Evolutionary conservation across 805 yeast species (phyloP).

Genomic region (Schwanniomyces pseudopolymorphus): DNA sequence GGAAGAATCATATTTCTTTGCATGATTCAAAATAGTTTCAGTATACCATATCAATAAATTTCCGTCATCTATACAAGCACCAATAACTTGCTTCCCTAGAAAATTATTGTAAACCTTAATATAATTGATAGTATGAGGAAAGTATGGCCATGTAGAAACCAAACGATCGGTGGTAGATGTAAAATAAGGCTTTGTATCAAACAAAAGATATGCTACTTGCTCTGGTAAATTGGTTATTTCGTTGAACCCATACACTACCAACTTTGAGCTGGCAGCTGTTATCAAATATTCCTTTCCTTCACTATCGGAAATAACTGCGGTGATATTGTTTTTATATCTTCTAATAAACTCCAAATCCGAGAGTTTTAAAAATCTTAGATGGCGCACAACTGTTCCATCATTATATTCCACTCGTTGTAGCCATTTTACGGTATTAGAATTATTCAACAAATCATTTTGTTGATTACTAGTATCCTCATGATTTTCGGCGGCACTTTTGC

Average conservation of each 20-base stretch:
- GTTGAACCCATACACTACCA: constrained; percentile 34
- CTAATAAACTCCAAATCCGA: constrained; percentile 23
- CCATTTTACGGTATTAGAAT: constrained; percentile 13
- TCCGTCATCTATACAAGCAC: constrained; percentile 58
- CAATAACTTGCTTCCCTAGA: constrained; percentile 41
- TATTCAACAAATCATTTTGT: not conserved
- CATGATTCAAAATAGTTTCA: constrained; percentile 20
- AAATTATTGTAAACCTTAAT: constrained; percentile 37
- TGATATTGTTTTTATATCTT: constrained; percentile 43
- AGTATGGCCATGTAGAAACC: constrained; percentile 50
- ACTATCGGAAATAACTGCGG: constrained; percentile 19
- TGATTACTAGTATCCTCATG: not conserved
- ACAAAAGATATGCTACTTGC: constrained; percentile 21
- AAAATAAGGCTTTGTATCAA: constrained; percentile 42
- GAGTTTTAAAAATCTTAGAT: constrained; percentile 20
- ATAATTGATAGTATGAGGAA: constrained; percentile 58
- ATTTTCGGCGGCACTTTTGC: too few species aligned
- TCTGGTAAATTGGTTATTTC: constrained; percentile 24
- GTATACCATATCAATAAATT: constrained; percentile 37
- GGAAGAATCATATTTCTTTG: constrained; percentile 6
- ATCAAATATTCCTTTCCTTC: constrained; percentile 23
- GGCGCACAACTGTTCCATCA: constrained; percentile 28
- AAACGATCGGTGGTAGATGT: constrained; percentile 42
- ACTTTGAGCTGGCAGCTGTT: constrained; percentile 31
- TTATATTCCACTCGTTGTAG: constrained; percentile 19